Percentiles rank a stretch among this genome's conserved stretches.
These are phyloP conservation scores for Penicillium coffeae DNA, from an alignment of 495 filamentous ascomycete species.

Conservation along the genomic window DNA sequence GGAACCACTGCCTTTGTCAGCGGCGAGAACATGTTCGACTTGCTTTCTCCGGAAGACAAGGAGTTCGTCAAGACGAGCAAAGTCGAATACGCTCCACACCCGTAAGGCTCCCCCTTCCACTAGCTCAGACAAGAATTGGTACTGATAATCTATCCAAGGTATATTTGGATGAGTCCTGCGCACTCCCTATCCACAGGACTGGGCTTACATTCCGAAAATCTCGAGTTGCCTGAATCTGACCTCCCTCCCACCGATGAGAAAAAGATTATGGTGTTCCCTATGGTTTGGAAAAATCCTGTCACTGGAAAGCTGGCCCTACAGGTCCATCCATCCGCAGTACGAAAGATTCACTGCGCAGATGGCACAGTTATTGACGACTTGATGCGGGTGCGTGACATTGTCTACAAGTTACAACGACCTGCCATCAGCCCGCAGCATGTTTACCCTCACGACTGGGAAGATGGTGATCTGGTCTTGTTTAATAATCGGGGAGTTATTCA, in stretches of 20 bases:
- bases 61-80: slow-evolving; percentile 58
- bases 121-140: background rate
- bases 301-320: slow-evolving; percentile 66
- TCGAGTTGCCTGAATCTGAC: slow-evolving; percentile 51
- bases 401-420: slow-evolving; percentile 66
- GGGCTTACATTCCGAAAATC: slow-evolving; percentile 58
- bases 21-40: slow-evolving; percentile 61
- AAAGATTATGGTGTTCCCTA: slow-evolving; percentile 65
- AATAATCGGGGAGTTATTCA: slow-evolving; percentile 71
- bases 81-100: slow-evolving; percentile 72
- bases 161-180: slow-evolving; percentile 70
- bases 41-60: slow-evolving; percentile 59
- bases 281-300: slow-evolving; percentile 69
- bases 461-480: slow-evolving; percentile 69
- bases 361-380: slow-evolving; percentile 64
- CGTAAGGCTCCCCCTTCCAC: slow-evolving; percentile 24
- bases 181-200: slow-evolving; percentile 62
- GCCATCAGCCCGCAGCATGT: slow-evolving; percentile 63
- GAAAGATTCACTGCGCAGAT: slow-evolving; percentile 58
- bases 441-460: slow-evolving; percentile 71
- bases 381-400: slow-evolving; percentile 58
- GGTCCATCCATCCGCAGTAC: slow-evolving; percentile 64
- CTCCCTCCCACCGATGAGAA: slow-evolving; percentile 59
- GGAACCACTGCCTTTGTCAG: slow-evolving; percentile 75
- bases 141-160: slow-evolving; percentile 25